A percentile compares a stretch with the other conserved stretches of the same genome.
These are phyloP conservation scores for Lagerstroemia speciosa DNA, from an alignment of 345 rosid genomes.

Conservation along the genomic window DNA sequence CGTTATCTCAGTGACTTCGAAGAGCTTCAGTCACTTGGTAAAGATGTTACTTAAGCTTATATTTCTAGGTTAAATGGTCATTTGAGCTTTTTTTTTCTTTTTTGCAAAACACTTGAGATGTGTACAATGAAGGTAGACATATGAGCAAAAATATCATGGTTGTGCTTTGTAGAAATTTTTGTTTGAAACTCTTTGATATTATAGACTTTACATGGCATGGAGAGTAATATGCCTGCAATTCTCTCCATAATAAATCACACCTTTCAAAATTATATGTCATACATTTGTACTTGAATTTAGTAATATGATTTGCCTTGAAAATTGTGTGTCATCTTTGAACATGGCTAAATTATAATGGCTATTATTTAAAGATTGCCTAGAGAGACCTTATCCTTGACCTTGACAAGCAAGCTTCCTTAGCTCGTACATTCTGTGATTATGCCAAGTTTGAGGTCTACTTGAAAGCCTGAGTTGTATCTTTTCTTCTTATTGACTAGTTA, in stretches of 20 bases:
- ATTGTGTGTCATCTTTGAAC: neutral
- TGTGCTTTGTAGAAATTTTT: neutral
- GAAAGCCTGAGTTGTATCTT: neutral
- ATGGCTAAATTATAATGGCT: neutral
- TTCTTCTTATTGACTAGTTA: neutral
- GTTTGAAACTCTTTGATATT: neutral
- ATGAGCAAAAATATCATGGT: neutral
- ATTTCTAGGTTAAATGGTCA: neutral
- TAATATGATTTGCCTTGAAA: neutral
- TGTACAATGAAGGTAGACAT: constrained; percentile 1
- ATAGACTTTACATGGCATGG: neutral
- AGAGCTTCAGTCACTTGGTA: constrained; percentile 90
- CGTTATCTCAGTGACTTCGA: constrained; percentile 93
- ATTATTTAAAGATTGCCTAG: neutral
- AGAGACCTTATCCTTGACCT: neutral
- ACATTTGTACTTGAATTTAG: neutral
- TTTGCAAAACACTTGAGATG: neutral
- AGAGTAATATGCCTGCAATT: neutral
- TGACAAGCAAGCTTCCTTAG: neutral
- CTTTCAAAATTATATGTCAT: neutral
- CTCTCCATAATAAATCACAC: neutral
- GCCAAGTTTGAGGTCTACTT: neutral
- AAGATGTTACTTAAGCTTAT: constrained; percentile 6
- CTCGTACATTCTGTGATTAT: neutral
- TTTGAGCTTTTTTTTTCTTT: neutral